These are phyloP conservation scores for Amaranthus hypochondriacus DNA, from an alignment of 148 eudicot genomes.

Conservation along the genomic window DNA sequence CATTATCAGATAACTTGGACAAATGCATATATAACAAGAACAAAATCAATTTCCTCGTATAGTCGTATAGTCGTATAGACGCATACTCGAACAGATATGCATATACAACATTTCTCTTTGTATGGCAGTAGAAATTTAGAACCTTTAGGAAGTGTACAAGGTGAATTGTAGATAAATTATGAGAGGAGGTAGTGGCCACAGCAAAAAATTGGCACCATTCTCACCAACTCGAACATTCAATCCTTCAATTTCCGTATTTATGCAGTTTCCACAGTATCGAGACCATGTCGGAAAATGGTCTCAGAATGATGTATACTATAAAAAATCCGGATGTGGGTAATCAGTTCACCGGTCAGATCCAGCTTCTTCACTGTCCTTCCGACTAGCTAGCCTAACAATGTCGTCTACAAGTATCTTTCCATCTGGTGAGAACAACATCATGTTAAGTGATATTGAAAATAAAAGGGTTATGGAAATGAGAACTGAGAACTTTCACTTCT, in stretches of 20 bases:
- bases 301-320: background rate
- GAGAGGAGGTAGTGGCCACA: constrained; percentile 7
- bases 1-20: too few species aligned
- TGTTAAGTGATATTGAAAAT: background rate
- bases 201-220: constrained; percentile 19
- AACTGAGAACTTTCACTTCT: background rate
- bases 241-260: background rate
- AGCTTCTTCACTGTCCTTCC: constrained; percentile 35
- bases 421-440: constrained; percentile 24
- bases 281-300: background rate
- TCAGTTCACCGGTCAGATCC: constrained; percentile 38
- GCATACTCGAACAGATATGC: background rate
- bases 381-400: constrained; percentile 57
- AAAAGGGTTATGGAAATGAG: background rate
- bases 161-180: background rate
- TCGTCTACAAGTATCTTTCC: constrained; percentile 73
- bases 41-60: too few species aligned
- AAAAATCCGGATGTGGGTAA: background rate
- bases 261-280: background rate
- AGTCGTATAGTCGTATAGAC: background rate
- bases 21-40: too few species aligned
- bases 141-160: background rate
- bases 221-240: constrained; percentile 6
- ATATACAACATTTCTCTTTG: background rate
- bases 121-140: background rate